These are phyloP conservation scores for Lachnellula hyalina DNA, from an alignment of 2,329 filamentous ascomycete genomes.

Conservation along the genomic window DNA sequence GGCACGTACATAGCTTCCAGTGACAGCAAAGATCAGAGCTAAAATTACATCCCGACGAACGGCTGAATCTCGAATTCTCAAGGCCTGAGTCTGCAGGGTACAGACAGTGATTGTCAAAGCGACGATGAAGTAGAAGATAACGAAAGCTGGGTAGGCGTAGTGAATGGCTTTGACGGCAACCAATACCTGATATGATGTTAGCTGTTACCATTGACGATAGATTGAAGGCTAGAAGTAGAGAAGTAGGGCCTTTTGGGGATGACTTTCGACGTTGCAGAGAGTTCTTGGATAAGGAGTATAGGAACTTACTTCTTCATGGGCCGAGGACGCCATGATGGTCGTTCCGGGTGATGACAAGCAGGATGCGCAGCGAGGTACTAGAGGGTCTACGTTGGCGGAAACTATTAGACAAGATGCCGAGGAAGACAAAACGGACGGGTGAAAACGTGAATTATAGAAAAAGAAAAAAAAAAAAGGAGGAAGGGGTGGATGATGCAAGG, in stretches of 20 bases:
- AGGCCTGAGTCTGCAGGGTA: constrained; percentile 45
- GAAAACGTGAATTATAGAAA: background rate
- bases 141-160: constrained; percentile 52
- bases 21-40: constrained; percentile 33
- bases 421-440: background rate
- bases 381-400: background rate
- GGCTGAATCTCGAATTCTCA: constrained; percentile 32
- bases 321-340: background rate
- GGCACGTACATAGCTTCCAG: constrained; percentile 36
- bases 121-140: constrained; percentile 53
- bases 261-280: too few relatives aligned
- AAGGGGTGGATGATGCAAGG: background rate
- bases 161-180: constrained; percentile 36
- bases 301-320: background rate
- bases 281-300: too few relatives aligned
- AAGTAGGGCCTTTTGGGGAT: background rate
- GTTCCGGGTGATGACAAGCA: background rate
- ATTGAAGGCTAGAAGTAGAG: background rate
- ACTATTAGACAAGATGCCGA: background rate
- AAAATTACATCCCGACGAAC: constrained; percentile 41
- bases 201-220: background rate
- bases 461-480: background rate
- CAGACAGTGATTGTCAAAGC: constrained; percentile 47
- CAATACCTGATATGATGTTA: constrained; percentile 17
- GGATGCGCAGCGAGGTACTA: background rate